Base-by-base conservation (phyloP, 208 protist species). In the Crithidia mellificae region DNA sequence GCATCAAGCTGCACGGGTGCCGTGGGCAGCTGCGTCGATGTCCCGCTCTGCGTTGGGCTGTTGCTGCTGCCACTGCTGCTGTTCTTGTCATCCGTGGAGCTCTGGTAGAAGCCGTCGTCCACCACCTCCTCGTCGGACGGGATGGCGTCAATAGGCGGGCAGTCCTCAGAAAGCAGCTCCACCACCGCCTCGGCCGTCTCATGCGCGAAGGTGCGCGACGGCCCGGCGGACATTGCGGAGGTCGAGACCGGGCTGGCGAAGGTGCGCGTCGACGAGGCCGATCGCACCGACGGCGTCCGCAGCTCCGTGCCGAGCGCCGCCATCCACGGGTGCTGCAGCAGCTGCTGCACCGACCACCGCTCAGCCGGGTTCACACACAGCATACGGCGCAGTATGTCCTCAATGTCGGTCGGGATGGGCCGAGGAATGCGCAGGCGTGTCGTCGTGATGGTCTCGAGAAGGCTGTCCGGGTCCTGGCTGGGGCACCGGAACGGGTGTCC, bases 401-500 rank as follows among this genome's bases (percentile, higher is more conserved):
- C 75, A 11, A 85, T 66, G 8, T 27, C 29, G 1, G 73, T 22
- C 7, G 83, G 74, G 8, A 97, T 85, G 19, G 62, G 63, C 0
- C 39, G 49, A 1, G 96, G 93, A 51, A 90, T 77, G 14, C 62
- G 62, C 46, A 81, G 91, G 11, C 77, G 61, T n/a, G 80, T 90
- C 29, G 64, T 51, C 17, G 61, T 52, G 29, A 96, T 94, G 38
- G 69, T 64, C 52, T 82, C 51, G 29, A 97, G 83, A 25, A 92
- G 57, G 22, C 53, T 66, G 30, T 95, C 89, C 3, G 79, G 55
- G 70, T 81, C 72, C 0, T 52, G 39, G n/a, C 39, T 55, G 14
- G 68, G 19, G 61, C 97, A 76, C 56, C 81, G 56, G 61, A 98
- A 99, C 22, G 98, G 98, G 34, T 99, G 85, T n/a, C 50, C 49